phyloP scores from a whole-genome alignment of 345 rosid genomes.

The Eucalyptus curtisii region DNA sequence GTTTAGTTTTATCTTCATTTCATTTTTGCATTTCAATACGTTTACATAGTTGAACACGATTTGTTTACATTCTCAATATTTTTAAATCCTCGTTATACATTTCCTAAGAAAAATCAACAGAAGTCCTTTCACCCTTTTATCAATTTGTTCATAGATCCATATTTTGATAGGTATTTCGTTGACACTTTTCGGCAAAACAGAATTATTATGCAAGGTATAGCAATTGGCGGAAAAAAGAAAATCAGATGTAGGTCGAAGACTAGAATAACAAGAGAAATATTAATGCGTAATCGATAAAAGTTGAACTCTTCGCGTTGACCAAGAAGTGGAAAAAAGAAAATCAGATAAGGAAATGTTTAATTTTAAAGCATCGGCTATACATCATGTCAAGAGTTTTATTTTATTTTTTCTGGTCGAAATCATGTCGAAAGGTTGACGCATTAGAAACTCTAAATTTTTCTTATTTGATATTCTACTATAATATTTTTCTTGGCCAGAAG shows the following conservation, averaged over 20 bases:
- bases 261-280: neutral
- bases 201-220: neutral
- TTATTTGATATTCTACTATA: neutral
- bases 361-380: neutral
- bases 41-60: neutral
- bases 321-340: neutral
- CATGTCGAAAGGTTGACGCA: neutral
- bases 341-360: neutral
- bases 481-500: neutral
- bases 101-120: accelerated
- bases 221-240: neutral
- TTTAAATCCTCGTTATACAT: accelerated
- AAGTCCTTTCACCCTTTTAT: neutral
- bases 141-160: accelerated
- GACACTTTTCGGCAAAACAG: accelerated
- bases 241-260: neutral
- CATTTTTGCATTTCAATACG: accelerated
- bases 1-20: neutral
- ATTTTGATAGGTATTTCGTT: neutral
- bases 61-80: neutral
- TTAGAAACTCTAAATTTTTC: neutral
- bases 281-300: neutral
- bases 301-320: neutral
- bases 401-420: neutral
- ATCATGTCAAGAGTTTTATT: neutral